Evolutionary conservation across 2,329 filamentous ascomycete species (phyloP), one percentile per base, ranked within the genome.

Genomic region (Venturia oleaginea): DNA sequence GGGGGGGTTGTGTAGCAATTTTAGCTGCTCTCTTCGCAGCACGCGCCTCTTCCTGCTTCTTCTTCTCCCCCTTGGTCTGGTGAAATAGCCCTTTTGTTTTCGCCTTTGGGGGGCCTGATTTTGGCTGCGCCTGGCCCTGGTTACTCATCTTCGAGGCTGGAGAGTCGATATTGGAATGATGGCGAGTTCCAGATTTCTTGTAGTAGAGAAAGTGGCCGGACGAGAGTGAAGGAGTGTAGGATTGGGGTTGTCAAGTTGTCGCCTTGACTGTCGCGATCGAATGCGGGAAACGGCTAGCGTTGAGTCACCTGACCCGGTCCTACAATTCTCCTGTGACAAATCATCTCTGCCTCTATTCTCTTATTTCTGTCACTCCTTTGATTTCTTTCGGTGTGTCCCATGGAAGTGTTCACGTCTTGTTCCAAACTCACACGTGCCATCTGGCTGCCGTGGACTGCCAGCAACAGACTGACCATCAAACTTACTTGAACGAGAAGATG

Each of bases 31-130:
- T 32, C 24, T 37, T 61, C 13, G 34, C 17, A 10, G 38, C 51
- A 37, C 8, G 61, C 73, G 74, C 70, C 75, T 71, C 67, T 73
- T 74, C 70, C 74, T 71, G 67, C 22, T 73, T 71, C 65, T 73
- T 70, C 65, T 74, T 66, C 22, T 72, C 70, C 37, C 69, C 68
- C 1, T 72, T 69, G 43, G 74, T 73, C 63, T 70, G 71, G 67
- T 73, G 73, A 59, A 76, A 70, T 42, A 72, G 74, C 62, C 72
- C 67, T 27, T 71, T 69, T 10, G 72, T 70, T 6, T 51, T 51
- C 11, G 13, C 46, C 24, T 51, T 51, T 22, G 46, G 46, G 22
- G 27, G 27, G 15, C 22, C 15, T 51, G 46, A 8, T 22, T 51
- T 22, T 13, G 46, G 46, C 46, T 22, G n/a, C 46, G 46, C 2